Percentiles rank a stretch among this genome's conserved stretches.
Conservation (phyloP, 2,329 filamentous ascomycete species). For the Fusarium tupiense region DNA sequence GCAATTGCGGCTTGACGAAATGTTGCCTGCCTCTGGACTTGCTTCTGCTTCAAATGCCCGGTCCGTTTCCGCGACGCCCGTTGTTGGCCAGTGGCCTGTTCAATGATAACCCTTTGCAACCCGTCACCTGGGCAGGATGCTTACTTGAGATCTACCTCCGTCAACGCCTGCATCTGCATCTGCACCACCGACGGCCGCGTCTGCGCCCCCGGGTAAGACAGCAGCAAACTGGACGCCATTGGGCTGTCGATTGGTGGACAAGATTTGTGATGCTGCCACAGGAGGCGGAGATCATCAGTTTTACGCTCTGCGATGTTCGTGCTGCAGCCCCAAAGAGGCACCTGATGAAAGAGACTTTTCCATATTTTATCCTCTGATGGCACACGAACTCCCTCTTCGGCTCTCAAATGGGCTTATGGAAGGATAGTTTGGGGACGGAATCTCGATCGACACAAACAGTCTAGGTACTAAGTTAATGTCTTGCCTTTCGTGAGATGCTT, state of each 20-base stretch:
- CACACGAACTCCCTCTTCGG: background rate
- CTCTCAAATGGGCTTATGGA: background rate
- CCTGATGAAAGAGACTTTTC: conserved; percentile 29
- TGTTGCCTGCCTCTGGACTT: background rate
- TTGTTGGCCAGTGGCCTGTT: conserved; percentile 23
- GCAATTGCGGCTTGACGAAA: conserved; percentile 15
- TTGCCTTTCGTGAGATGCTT: conserved; percentile 18
- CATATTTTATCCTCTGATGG: background rate
- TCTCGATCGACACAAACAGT: conserved; percentile 28
- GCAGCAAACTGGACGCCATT: conserved; percentile 20
- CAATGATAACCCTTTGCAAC: conserved; percentile 4
- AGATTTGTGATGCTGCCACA: conserved; percentile 27
- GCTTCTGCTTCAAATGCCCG: conserved; percentile 17
- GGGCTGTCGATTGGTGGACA: conserved; percentile 25
- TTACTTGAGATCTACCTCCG: conserved; percentile 11
- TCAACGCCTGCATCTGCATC: conserved; percentile 4
- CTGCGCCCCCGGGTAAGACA: conserved; percentile 23
- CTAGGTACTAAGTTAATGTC: background rate
- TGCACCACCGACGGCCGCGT: background rate
- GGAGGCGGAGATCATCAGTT: conserved; percentile 38
- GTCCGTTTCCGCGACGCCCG: conserved; percentile 42
- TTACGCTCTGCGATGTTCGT: conserved; percentile 26
- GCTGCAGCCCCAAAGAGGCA: conserved; percentile 25
- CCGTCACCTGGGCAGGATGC: conserved; percentile 10
- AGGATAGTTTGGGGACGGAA: conserved; percentile 14